Base-by-base conservation (phyloP, 169 alveolate genomes). In the Plasmodium inui region DNA sequence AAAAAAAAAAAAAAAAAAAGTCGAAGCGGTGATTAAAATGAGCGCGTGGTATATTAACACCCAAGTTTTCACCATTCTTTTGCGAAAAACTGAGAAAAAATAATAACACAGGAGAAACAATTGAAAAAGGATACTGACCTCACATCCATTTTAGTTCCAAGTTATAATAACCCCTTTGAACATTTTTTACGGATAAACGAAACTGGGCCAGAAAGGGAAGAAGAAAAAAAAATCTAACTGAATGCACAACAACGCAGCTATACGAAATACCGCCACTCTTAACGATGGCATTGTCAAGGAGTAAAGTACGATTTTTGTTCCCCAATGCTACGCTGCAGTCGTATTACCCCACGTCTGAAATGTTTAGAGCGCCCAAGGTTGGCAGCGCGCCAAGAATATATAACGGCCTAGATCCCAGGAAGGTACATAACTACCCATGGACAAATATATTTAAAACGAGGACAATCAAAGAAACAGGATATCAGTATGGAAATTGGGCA, bases 321-420 rank as follows among this genome's bases (percentile, higher is more conserved):
- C 85, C 96, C 76, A 96, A 95, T 74, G 95, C 96, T 76, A 96
- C 98, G 30, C 92, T 96, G 80, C 97, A 94, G 55, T 92, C 97
- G 83, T 96, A 94, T 94, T 95, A 95, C 93, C 97, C 98, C 26
- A 96, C 96, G 26, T 92, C 98, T 10, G 98, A 96, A 30, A 96
- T 96, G 95, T 96, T 96, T 84, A 96, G 94, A 95, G 50, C 53
- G 28, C 92, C 96, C 22, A 88, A 76, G 88, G 92, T 93, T 94
- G 90, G 95, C 72, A 78, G 41, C 50, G 83, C 95, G 79, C 84
- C 94, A 95, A 78, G 97, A 96, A 79, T 95, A 83, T 95, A 96
- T 92, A 88, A 96, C 67, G 97, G 97, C 34, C 80, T 95, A 50
- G 96, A 96, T 61, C 96, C 98, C 57, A 95, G 96, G 84, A 95